Evolutionary conservation across 2,329 filamentous ascomycete species (phyloP).

Genomic region (Colletotrichum echinochloae): DNA sequence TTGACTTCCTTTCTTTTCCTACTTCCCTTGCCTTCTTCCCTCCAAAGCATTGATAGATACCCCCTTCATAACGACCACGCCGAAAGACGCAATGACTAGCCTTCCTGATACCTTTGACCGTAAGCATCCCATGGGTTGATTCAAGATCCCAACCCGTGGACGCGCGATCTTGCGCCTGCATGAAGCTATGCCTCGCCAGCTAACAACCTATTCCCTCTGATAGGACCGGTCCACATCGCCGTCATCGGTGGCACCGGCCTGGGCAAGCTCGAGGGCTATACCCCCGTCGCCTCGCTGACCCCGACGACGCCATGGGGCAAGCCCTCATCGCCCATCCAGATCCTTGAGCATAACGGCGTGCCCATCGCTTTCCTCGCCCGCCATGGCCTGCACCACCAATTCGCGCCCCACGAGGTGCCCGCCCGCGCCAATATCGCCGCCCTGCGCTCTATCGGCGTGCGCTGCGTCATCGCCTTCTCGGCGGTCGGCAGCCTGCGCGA

Average conservation of each 20-base stretch:
- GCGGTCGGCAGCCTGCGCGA: conserved; percentile 94
- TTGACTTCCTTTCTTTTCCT: not conserved
- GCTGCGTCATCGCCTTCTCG: conserved; percentile 92
- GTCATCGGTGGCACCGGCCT: conserved; percentile 96
- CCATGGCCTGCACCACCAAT: conserved; percentile 89
- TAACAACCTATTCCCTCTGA: conserved; percentile 7
- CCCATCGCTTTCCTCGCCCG: conserved; percentile 94
- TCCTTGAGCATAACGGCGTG: conserved; percentile 86
- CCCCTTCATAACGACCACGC: not conserved
- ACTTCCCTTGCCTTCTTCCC: not conserved
- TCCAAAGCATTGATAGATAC: conserved; percentile 1
- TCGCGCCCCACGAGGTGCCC: conserved; percentile 95
- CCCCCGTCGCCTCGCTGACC: conserved; percentile 82
- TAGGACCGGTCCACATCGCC: conserved; percentile 82
- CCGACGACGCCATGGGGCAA: conserved; percentile 88
- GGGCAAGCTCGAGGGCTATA: conserved; percentile 86
- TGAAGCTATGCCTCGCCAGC: not conserved
- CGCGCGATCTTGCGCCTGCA: not conserved
- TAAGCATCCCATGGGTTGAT: conserved; percentile 49
- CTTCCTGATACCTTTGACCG: conserved; percentile 71
- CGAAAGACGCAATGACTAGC: conserved; percentile 56
- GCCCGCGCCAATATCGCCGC: conserved; percentile 97
- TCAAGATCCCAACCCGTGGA: conserved; percentile 16
- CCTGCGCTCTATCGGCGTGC: conserved; percentile 88
- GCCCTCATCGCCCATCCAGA: conserved; percentile 80